Evolutionary conservation across 2,329 filamentous ascomycete genomes (phyloP).

Genomic region (Pyricularia grisea): DNA sequence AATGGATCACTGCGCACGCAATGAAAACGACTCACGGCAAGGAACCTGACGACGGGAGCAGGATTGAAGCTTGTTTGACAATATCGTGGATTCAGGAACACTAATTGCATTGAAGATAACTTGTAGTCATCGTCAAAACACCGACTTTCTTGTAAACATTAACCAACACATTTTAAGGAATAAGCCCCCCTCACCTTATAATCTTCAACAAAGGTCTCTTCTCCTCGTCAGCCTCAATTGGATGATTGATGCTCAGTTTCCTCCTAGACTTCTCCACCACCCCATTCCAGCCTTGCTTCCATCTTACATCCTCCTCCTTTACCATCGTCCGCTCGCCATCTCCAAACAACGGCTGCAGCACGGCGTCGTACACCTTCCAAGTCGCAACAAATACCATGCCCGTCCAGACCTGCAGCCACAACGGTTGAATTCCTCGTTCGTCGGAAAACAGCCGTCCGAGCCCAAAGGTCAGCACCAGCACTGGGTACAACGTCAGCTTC

Average conservation of each 20-base stretch:
- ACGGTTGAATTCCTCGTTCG: constrained; percentile 56
- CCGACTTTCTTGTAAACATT: too few species aligned
- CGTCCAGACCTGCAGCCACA: constrained; percentile 50
- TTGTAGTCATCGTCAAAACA: too few species aligned
- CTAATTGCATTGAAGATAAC: too few species aligned
- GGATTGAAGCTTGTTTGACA: too few species aligned
- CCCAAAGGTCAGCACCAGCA: constrained; percentile 33
- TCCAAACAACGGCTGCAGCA: constrained; percentile 58
- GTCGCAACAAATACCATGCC: constrained; percentile 39
- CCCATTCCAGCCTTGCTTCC: not conserved
- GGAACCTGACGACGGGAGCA: too few species aligned
- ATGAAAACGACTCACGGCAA: too few species aligned
- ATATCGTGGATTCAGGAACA: too few species aligned
- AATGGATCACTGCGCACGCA: not conserved
- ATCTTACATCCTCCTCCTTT: constrained; percentile 13
- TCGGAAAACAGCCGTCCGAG: constrained; percentile 42
- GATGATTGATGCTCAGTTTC: not conserved
- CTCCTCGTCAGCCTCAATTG: constrained; percentile 8
- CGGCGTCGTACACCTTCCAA: constrained; percentile 35
- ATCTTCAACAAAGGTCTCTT: constrained; percentile 3
- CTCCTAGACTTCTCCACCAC: constrained; percentile 7
- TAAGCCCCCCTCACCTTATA: not conserved
- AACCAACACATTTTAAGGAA: not conserved
- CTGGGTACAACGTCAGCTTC: constrained; percentile 37
- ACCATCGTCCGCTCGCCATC: constrained; percentile 65